phyloP scores from a whole-genome alignment of 179 eudicot genomes.

The Silene coronaria region DNA sequence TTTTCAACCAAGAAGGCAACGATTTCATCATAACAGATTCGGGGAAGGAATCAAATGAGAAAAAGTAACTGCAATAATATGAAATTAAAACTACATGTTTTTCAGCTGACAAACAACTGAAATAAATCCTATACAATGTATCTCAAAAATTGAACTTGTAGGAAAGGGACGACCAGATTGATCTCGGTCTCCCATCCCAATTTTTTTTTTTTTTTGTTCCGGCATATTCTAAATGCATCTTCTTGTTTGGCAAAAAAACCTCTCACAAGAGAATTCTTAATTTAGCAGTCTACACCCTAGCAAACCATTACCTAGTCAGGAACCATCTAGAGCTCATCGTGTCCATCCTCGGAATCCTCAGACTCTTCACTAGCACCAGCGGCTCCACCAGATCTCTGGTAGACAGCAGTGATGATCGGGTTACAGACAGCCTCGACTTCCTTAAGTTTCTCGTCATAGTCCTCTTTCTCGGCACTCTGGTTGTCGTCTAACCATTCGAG shows the following conservation, averaged over 20 bases:
- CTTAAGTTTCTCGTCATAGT: constrained; percentile 41
- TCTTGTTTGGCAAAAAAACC: constrained; percentile 14
- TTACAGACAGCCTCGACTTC: constrained; percentile 43
- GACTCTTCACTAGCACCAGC: constrained; percentile 24
- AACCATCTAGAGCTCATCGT: constrained; percentile 30
- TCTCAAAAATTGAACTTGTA: constrained; percentile 29
- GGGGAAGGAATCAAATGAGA: neutral
- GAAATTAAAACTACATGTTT: constrained; percentile 4
- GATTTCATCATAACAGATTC: neutral
- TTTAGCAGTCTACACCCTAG: constrained; percentile 22
- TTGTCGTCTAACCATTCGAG: constrained; percentile 43
- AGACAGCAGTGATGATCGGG: constrained; percentile 38
- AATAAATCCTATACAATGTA: constrained; percentile 31
- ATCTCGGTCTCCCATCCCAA: constrained; percentile 7
- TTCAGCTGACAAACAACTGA: constrained; percentile 19
- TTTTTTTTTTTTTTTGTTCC: constrained; percentile 3
- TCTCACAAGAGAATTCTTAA: constrained; percentile 11
- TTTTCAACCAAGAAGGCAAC: too few species aligned
- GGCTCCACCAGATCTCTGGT: constrained; percentile 42
- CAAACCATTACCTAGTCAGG: constrained; percentile 3
- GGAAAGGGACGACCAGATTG: constrained; percentile 2
- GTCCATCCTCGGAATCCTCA: constrained; percentile 31
- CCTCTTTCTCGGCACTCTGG: constrained; percentile 38
- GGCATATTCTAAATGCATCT: constrained; percentile 19
- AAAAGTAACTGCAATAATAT: neutral